A percentile compares a stretch with the other conserved stretches of the same genome.
These are phyloP conservation scores for Clitopilus passeckerianus DNA, from an alignment of 768 basidiomycete species.

Conservation along the genomic window DNA sequence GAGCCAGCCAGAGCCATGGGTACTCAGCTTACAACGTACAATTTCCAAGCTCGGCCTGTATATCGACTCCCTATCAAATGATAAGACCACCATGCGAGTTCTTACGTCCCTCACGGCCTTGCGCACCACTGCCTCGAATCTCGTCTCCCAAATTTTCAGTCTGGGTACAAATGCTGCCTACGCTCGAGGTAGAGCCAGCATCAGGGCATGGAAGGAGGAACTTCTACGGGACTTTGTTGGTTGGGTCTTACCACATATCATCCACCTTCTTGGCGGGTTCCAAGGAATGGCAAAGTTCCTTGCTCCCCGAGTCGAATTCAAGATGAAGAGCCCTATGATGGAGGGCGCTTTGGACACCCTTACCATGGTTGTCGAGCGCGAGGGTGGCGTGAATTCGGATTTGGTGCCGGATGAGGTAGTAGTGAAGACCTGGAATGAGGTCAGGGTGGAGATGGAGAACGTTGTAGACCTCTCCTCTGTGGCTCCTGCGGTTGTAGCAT, in stretches of 20 bases:
- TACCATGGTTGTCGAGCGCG: constrained; percentile 18
- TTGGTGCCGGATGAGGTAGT: constrained; percentile 28
- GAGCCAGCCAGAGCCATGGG: constrained; percentile 12
- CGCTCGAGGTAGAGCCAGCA: background rate
- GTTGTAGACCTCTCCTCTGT: background rate
- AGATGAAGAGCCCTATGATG: constrained; percentile 18
- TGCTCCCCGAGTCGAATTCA: constrained; percentile 33
- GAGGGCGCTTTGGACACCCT: constrained; percentile 27
- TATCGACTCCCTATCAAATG: constrained; percentile 12
- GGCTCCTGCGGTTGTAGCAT: background rate
- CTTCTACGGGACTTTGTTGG: constrained; percentile 22
- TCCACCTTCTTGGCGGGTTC: constrained; percentile 19
- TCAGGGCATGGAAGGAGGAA: constrained; percentile 9
- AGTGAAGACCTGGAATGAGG: constrained; percentile 29
- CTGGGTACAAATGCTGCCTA: constrained; percentile 3
- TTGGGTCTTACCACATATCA: constrained; percentile 27
- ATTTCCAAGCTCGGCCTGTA: constrained; percentile 13
- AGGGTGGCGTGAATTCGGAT: constrained; percentile 16
- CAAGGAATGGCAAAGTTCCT: constrained; percentile 15
- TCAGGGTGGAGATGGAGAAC: constrained; percentile 25
- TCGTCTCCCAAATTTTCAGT: constrained; percentile 8
- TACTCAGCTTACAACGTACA: constrained; percentile 9
- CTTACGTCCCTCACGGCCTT: constrained; percentile 11
- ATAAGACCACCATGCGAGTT: constrained; percentile 14
- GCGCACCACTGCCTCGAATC: constrained; percentile 5